A percentile compares a stretch with the other conserved stretches of the same genome.
These are phyloP conservation scores for Tubosaeta brunneosetosa DNA, from an alignment of 768 basidiomycete species.

Conservation along the genomic window DNA sequence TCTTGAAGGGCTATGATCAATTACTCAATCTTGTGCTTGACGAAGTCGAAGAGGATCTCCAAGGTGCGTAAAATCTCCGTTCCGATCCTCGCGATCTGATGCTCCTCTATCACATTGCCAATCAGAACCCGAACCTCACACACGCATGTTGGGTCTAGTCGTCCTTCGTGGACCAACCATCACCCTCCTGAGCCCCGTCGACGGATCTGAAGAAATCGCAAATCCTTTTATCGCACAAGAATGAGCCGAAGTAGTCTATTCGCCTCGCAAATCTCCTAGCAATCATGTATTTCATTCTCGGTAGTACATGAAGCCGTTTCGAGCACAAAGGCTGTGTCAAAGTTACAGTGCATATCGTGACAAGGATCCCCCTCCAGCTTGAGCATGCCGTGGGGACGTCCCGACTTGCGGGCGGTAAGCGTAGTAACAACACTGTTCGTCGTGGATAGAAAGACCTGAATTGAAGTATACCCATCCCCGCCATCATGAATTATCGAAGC, in stretches of 20 bases:
- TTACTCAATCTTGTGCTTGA: constrained; percentile 95
- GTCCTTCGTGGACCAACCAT: constrained; percentile 94
- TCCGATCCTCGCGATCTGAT: constrained; percentile 13
- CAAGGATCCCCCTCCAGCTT: neutral
- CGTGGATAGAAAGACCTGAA: neutral
- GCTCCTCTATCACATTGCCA: neutral
- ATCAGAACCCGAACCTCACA: constrained; percentile 60
- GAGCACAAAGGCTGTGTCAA: constrained; percentile 8
- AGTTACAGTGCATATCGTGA: constrained; percentile 13
- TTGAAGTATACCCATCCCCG: neutral
- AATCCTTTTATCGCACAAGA: constrained; percentile 83
- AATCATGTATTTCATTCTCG: constrained; percentile 4
- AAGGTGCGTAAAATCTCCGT: constrained; percentile 41
- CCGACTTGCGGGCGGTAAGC: neutral
- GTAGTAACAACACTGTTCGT: neutral
- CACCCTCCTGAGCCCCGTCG: constrained; percentile 89
- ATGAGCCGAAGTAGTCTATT: constrained; percentile 22
- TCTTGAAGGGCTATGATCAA: constrained; percentile 95
- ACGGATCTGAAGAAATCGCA: constrained; percentile 91
- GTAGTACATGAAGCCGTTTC: constrained; percentile 19
- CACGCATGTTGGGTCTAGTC: constrained; percentile 71
- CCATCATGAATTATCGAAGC: constrained; percentile 17
- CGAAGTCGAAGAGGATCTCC: constrained; percentile 82
- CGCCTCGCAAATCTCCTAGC: neutral
- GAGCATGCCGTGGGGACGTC: neutral